A percentile compares a stretch with the other conserved stretches of the same genome.
phyloP scores from a whole-genome alignment of 306 rosid species.

The Cyamopsis tetragonoloba region DNA sequence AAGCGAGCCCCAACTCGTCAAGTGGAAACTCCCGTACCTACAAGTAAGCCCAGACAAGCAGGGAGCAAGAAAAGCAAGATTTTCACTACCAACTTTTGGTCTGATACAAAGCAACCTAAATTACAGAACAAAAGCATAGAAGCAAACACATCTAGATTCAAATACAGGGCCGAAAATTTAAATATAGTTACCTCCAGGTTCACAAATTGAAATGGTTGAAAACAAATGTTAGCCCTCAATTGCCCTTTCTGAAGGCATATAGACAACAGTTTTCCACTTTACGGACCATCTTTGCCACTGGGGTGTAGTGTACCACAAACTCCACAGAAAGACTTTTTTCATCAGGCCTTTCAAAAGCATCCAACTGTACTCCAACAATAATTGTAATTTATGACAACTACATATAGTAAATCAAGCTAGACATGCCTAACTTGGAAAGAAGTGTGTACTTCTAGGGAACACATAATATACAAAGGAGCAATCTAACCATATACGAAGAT shows the following conservation, averaged over 20 bases:
- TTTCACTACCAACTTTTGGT: constrained; percentile 1
- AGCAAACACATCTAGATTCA: constrained; percentile 20
- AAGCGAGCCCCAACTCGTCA: constrained; percentile 93
- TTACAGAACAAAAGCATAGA: constrained; percentile 14
- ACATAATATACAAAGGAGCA: background rate
- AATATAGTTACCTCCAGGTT: constrained; percentile 73
- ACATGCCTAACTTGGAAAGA: background rate
- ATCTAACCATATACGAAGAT: background rate
- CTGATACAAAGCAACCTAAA: background rate
- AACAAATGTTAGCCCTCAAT: constrained; percentile 66
- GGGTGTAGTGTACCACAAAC: constrained; percentile 76
- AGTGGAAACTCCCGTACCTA: constrained; percentile 91
- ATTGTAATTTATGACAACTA: constrained; percentile 10
- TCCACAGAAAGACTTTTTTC: constrained; percentile 87
- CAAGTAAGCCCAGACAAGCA: constrained; percentile 17
- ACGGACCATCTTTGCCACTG: constrained; percentile 47
- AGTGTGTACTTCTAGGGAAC: background rate
- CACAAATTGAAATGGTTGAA: constrained; percentile 78
- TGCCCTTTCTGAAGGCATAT: constrained; percentile 88
- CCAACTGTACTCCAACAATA: constrained; percentile 58
- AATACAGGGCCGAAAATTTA: constrained; percentile 14
- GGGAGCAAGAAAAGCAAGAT: constrained; percentile 5
- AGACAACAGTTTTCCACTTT: constrained; percentile 64
- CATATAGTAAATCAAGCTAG: background rate
- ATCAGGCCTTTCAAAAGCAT: constrained; percentile 85